Evolutionary conservation across 768 basidiomycete genomes (phyloP), one percentile per base, ranked within the genome.

Genomic region (Leucosporidium creatinivorum): DNA sequence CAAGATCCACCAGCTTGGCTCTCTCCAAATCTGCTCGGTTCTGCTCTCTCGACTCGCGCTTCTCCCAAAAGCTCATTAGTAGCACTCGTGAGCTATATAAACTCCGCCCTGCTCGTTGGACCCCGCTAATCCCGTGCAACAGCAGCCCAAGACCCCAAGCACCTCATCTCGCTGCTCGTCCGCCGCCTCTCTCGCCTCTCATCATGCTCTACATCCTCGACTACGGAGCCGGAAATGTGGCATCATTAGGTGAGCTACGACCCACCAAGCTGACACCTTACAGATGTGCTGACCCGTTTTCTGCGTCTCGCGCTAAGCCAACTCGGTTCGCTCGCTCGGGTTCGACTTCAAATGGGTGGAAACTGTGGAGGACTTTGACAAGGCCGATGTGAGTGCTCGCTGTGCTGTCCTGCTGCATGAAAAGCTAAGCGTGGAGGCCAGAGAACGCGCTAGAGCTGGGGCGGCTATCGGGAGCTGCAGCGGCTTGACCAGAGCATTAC

Each of bases 291-390:
- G 39, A 64, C 55, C 13, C 17, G 23, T 23, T 18, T 21, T 10
- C 55, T 36, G 18, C 12, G 28, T 25, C n/a, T n/a, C 39, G 33
- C 47, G 3, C 30, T 9, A 30, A 73, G 72, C 72, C 63, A 73
- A 73, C 68, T 73, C 72, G 51, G 66, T 73, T 19, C 62, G 72
- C 19, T 85, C 84, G 66, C 86, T 98, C 1, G 93, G 94, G 21
- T 86, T 91, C 79, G 78, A 84, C 2, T 98, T 93, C 79, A 83
- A 86, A 68, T 99, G 94, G 94, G 88, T 99, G 77, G 82, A 85
- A 33, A 79, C 82, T 23, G 85, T 87, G 26, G 82, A 83, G 9
- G 96, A 98, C 78, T 91, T 99, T 78, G 83, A 85, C 67, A 84
- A 87, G 76, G 93, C 93, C 59, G 87, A 92, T 58, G 96, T 97